phyloP scores from a whole-genome alignment of 805 yeast species.

The Wickerhamomyces sydowiorum region DNA sequence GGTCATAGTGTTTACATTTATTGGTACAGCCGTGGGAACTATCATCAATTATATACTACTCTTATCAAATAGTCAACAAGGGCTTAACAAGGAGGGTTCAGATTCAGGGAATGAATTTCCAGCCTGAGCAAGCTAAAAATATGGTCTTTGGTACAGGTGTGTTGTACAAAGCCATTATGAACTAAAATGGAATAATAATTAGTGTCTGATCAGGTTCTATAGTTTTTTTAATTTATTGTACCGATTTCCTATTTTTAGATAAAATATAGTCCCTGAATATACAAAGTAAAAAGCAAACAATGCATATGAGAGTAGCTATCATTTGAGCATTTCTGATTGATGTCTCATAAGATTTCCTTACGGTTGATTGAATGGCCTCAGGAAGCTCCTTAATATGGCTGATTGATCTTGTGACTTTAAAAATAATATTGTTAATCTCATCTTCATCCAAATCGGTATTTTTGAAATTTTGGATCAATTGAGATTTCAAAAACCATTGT shows the following conservation, averaged over 20 bases:
- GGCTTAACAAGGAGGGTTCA: too few relatives aligned
- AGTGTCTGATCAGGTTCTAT: too few relatives aligned
- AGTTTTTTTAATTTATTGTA: background rate
- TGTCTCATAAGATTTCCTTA: constrained; percentile 7
- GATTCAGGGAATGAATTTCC: too few relatives aligned
- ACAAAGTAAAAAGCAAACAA: constrained; percentile 6
- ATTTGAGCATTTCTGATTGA: constrained; percentile 13
- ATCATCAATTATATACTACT: background rate
- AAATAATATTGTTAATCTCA: constrained; percentile 7
- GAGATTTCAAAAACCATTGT: constrained; percentile 3
- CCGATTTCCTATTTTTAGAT: background rate
- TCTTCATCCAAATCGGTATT: constrained; percentile 1
- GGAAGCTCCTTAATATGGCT: constrained; percentile 13
- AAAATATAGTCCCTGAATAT: constrained; percentile 1
- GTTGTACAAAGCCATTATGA: too few relatives aligned
- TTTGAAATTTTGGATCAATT: constrained; percentile 9
- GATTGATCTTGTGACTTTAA: constrained; percentile 9
- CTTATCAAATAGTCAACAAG: too few relatives aligned
- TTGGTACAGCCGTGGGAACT: background rate
- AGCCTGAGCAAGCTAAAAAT: too few relatives aligned
- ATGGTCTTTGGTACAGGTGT: too few relatives aligned
- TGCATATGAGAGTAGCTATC: constrained; percentile 5
- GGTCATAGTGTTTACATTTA: background rate
- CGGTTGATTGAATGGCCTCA: constrained; percentile 5
- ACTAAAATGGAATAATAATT: too few relatives aligned